Percentiles rank a stretch among this genome's conserved stretches.
Evolutionary conservation across 176 grass and related monocot genomes (phyloP).

Genomic region (Triticum turgidum): DNA sequence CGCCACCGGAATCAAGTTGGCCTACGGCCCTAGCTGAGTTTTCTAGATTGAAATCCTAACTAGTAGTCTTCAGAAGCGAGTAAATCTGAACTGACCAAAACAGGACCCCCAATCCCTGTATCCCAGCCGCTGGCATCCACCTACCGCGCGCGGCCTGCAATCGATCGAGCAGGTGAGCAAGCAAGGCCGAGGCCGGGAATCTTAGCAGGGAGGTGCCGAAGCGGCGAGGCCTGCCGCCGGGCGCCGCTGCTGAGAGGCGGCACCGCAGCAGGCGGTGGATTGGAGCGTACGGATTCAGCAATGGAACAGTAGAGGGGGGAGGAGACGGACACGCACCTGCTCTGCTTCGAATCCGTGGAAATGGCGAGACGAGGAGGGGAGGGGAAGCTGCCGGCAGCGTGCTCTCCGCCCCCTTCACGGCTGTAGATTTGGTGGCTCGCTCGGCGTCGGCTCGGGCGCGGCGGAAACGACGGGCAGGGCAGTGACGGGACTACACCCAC

Average conservation of each 20-base stretch:
- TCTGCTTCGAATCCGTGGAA: not conserved
- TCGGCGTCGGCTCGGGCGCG: not conserved
- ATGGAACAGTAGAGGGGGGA: not conserved
- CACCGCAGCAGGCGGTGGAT: not conserved
- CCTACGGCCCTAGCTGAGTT: not conserved
- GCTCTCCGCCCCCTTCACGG: not conserved
- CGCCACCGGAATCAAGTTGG: not conserved
- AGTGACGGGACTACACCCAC: not conserved
- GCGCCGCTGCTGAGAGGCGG: not conserved
- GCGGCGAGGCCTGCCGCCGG: not conserved
- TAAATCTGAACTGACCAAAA: not conserved
- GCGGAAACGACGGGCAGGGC: not conserved
- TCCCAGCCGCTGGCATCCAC: not conserved
- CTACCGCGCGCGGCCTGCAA: not conserved
- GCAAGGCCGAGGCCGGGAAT: not conserved
- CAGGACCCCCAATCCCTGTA: not conserved
- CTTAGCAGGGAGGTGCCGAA: not conserved
- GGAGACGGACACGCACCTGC: not conserved
- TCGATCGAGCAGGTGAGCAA: not conserved
- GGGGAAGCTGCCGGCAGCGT: not conserved
- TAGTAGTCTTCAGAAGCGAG: not conserved
- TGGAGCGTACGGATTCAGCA: not conserved
- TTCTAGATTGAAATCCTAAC: not conserved
- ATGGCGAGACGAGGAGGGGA: not conserved
- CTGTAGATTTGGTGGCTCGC: not conserved